Base-by-base conservation (phyloP, 139 green algal genomes). In the Chlamydomonas sphaeroides region DNA sequence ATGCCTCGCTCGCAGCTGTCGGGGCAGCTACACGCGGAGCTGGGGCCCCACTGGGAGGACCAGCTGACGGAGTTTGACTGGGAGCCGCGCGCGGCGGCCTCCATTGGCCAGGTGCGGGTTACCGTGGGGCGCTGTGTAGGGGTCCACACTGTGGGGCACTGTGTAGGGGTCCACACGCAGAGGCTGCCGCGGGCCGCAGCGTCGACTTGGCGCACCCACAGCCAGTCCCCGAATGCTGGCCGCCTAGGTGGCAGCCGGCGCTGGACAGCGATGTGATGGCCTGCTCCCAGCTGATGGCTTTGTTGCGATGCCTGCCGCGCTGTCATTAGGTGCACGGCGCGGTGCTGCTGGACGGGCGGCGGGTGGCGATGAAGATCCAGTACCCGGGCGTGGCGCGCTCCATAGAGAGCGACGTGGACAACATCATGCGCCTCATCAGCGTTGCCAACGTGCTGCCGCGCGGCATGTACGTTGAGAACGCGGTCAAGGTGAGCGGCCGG, bases 361-460 rank as follows among this genome's bases (percentile, higher is more conserved):
- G 72, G 2, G 93, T 95, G 41, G 93, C 91, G 0, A 92, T 99
- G 89, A 98, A 99, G 92, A 69, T 80, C 36, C 73, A 80, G 73
- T 80, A 80, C 56, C 73, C 73, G 36, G 73, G 96, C 5, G 97
- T 99, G 57, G 95, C 96, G 0, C 85, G 90, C 36, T 96, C 88
- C 84, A 99, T 99, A 33, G 89, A 95, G 83, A 94, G 86, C 70
- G 96, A 99, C 85, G 91, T 99, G 65, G 94, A 98, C 91, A 99
- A 99, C 88, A 85, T 99, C 36, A 94, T 97, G 93, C 89, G 92
- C 23, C 86, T 99, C 57, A 92, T 99, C 51, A 79, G 28, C 65
- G 69, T 97, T 17, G 89, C 95, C 35, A 96, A 97, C 87, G 51
- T 98, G 23, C 83, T 98, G 49, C 96, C 96, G 17, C 94, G 92